These are phyloP conservation scores for Neoconidiobolus thromboides DNA, from an alignment of 371 early-diverging fungal genomes.

Conservation along the genomic window DNA sequence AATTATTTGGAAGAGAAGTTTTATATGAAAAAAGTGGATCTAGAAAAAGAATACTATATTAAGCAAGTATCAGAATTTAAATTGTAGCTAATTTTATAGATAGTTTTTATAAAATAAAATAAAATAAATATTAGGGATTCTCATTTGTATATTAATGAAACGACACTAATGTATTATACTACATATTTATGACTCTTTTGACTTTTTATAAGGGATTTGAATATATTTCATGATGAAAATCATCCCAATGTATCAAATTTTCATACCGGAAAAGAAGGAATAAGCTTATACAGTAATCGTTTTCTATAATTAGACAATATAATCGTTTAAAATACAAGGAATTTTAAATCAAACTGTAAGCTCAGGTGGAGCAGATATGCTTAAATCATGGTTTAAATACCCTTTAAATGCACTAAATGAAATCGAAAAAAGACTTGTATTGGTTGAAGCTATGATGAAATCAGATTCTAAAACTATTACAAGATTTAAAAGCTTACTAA, in stretches of 20 bases:
- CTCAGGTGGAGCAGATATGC: not conserved
- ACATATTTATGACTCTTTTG: too few species aligned
- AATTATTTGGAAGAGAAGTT: too few species aligned
- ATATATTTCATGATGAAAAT: not conserved
- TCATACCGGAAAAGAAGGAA: not conserved
- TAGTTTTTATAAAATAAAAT: too few species aligned
- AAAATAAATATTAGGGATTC: too few species aligned
- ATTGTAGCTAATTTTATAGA: too few species aligned
- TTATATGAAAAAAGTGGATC: too few species aligned
- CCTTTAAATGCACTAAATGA: not conserved
- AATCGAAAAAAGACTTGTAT: not conserved
- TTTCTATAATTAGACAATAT: not conserved
- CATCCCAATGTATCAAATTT: not conserved
- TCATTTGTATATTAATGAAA: too few species aligned
- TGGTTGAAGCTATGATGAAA: not conserved
- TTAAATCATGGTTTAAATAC: not conserved
- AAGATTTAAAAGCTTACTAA: not conserved
- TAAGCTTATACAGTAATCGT: not conserved
- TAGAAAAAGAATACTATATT: too few species aligned
- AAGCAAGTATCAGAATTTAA: too few species aligned
- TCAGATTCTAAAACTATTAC: not conserved
- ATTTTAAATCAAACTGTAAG: slow-evolving; percentile 2
- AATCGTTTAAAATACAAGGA: not conserved
- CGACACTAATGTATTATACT: too few species aligned
- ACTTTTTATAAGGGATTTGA: not conserved